Evolutionary conservation across 2,329 filamentous ascomycete species (phyloP).

Genomic region (Byssochlamys sp.): DNA sequence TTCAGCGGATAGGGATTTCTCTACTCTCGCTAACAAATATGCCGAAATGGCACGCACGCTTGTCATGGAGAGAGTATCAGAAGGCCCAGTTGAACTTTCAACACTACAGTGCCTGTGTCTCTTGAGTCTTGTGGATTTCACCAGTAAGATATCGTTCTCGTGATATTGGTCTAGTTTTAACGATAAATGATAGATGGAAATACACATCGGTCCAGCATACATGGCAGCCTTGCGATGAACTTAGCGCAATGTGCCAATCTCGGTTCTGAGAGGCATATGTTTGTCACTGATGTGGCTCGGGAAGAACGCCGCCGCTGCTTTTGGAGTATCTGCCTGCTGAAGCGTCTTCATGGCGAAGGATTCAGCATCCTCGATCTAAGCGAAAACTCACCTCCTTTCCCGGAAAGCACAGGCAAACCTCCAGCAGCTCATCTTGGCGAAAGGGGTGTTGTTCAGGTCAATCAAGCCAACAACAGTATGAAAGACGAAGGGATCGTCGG

Average conservation of each 20-base stretch:
- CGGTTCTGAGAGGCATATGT: constrained; percentile 23
- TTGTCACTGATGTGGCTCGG: constrained; percentile 11
- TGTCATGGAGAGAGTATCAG: constrained; percentile 30
- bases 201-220: constrained; percentile 25
- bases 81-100: constrained; percentile 34
- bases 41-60: constrained; percentile 27
- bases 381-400: constrained; percentile 28
- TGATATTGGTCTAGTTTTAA: background rate
- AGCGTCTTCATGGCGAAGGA: constrained; percentile 35
- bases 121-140: constrained; percentile 33
- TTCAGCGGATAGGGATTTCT: constrained; percentile 12
- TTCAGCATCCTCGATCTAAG: constrained; percentile 32
- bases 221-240: constrained; percentile 37
- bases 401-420: constrained; percentile 26
- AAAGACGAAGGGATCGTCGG: constrained; percentile 36
- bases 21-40: constrained; percentile 25
- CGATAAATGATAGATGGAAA: constrained; percentile 23
- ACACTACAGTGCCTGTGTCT: constrained; percentile 35
- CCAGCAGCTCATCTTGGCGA: constrained; percentile 14
- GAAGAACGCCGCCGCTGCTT: constrained; percentile 33
- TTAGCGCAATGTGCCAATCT: constrained; percentile 38
- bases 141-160: constrained; percentile 19
- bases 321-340: constrained; percentile 36
- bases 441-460: constrained; percentile 10
- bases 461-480: constrained; percentile 19